phyloP scores from a whole-genome alignment of 2,329 filamentous ascomycete genomes.

The Ceratocystis ficicola region DNA sequence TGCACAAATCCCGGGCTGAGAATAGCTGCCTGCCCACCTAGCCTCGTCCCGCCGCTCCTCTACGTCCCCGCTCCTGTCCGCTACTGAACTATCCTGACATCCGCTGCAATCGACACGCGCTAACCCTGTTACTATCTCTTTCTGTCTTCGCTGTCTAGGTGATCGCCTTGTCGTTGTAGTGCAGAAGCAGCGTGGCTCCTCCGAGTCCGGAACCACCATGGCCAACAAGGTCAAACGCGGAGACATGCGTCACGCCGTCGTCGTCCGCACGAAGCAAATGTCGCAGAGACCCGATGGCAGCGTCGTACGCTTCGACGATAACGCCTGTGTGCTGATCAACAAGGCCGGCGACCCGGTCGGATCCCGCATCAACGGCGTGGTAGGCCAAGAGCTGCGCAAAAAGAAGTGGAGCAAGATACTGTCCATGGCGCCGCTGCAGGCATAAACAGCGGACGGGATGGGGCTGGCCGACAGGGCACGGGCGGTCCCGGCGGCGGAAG shows the following conservation, averaged over 20 bases:
- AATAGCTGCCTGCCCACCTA: constrained; percentile 10
- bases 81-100: not conserved
- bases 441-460: constrained; percentile 28
- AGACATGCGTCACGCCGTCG: constrained; percentile 89
- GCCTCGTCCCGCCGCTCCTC: not conserved
- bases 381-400: constrained; percentile 75
- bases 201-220: constrained; percentile 56
- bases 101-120: not conserved
- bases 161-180: constrained; percentile 98
- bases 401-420: constrained; percentile 98
- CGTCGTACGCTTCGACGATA: constrained; percentile 89
- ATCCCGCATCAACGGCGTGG: constrained; percentile 80
- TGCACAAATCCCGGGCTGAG: not conserved
- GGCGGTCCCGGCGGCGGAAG: too few relatives aligned
- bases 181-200: constrained; percentile 67
- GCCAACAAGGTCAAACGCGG: constrained; percentile 92
- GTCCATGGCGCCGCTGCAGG: constrained; percentile 70
- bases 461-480: too few relatives aligned
- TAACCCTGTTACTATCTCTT: not conserved
- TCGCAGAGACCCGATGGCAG: constrained; percentile 78
- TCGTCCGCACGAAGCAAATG: constrained; percentile 84
- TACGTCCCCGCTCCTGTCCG: not conserved
- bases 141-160: constrained; percentile 41
- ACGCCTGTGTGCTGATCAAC: constrained; percentile 93
- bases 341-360: constrained; percentile 94